Evolutionary conservation across 2,329 filamentous ascomycete species (phyloP).

Genomic region (Fusarium gaditjirri): DNA sequence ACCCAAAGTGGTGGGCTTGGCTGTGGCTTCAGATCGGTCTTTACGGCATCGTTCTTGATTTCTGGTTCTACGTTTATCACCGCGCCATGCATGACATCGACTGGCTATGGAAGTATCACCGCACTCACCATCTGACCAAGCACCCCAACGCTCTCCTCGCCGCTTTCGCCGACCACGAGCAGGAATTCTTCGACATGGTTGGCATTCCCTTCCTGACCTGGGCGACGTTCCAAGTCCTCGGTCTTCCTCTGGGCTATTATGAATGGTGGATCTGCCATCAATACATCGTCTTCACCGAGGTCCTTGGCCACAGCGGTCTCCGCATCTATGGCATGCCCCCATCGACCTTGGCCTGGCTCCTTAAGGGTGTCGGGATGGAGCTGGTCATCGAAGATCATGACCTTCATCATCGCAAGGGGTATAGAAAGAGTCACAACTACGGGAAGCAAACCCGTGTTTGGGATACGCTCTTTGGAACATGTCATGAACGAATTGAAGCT

Average conservation of each 20-base stretch:
- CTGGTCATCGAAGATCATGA: slow-evolving; percentile 30
- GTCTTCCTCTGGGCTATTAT: slow-evolving; percentile 22
- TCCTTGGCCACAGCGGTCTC: slow-evolving; percentile 25
- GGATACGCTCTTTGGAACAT: slow-evolving; percentile 25
- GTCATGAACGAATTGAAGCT: slow-evolving; percentile 18
- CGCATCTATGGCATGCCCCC: slow-evolving; percentile 20
- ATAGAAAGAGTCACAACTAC: slow-evolving; percentile 31
- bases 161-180: slow-evolving; percentile 28
- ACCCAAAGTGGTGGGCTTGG: not conserved
- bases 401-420: slow-evolving; percentile 26
- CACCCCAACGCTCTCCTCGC: slow-evolving; percentile 25
- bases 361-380: not conserved
- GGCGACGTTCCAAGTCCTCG: slow-evolving; percentile 9
- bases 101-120: slow-evolving; percentile 26
- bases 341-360: slow-evolving; percentile 15
- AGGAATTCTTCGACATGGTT: slow-evolving; percentile 35
- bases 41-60: slow-evolving; percentile 28
- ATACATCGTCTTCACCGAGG: slow-evolving; percentile 30
- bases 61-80: slow-evolving; percentile 32
- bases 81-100: slow-evolving; percentile 34
- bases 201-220: slow-evolving; percentile 24
- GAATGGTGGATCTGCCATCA: slow-evolving; percentile 35
- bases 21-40: slow-evolving; percentile 23
- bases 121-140: slow-evolving; percentile 29
- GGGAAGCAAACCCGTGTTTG: slow-evolving; percentile 28